These are phyloP conservation scores for Pleurotus pulmonarius DNA, from an alignment of 768 basidiomycete genomes.

Conservation along the genomic window DNA sequence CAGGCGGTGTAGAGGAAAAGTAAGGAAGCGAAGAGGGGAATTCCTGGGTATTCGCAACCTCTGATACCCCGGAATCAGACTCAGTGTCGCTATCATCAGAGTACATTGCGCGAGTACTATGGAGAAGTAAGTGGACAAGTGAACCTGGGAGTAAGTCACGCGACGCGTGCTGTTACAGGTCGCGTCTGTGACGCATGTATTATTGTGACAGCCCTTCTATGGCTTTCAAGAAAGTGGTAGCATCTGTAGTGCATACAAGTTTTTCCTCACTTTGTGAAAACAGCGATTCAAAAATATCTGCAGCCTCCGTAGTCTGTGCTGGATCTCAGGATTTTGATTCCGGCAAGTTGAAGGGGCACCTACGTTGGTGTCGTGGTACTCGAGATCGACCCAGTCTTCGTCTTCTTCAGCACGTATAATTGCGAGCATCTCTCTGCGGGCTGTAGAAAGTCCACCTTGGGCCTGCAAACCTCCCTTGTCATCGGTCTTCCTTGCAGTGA, in stretches of 20 bases:
- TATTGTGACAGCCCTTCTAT: conserved; percentile 45
- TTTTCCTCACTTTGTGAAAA: conserved; percentile 53
- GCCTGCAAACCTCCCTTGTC: conserved; percentile 48
- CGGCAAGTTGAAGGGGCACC: conserved; percentile 16
- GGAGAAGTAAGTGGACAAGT: background rate
- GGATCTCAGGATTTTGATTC: background rate
- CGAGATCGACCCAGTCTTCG: conserved; percentile 67
- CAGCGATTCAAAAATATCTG: conserved; percentile 52
- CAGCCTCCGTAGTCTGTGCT: conserved; percentile 55
- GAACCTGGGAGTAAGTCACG: background rate
- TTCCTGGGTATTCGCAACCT: background rate
- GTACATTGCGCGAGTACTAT: conserved; percentile 11
- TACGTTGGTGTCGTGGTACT: conserved; percentile 66
- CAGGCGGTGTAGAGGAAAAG: background rate
- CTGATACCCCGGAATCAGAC: conserved; percentile 36
- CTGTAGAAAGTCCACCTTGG: conserved; percentile 66
- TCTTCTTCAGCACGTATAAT: conserved; percentile 75
- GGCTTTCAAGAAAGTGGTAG: conserved; percentile 53
- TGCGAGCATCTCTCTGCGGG: conserved; percentile 73
- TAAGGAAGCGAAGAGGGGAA: background rate
- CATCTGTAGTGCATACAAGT: conserved; percentile 52
- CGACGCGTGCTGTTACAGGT: background rate
- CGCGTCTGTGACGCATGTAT: conserved; percentile 8
- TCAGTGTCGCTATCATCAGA: conserved; percentile 48
- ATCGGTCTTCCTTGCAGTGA: conserved; percentile 67